phyloP scores from a whole-genome alignment of 495 filamentous ascomycete genomes.

The Hyaloscypha finlandica region DNA sequence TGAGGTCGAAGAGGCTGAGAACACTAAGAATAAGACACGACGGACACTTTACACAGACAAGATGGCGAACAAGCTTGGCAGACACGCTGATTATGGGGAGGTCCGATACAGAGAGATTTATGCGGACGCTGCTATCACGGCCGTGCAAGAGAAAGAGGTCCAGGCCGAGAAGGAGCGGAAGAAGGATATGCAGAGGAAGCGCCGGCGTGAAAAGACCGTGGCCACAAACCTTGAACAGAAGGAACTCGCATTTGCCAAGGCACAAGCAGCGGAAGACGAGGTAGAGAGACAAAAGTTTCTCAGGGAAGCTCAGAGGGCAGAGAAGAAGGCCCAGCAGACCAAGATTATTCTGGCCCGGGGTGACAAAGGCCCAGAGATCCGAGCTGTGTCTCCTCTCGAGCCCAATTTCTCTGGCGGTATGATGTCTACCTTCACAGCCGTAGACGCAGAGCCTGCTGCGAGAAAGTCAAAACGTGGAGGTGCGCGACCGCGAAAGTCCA shows the following conservation, averaged over 20 bases:
- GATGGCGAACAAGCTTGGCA: conserved; percentile 39
- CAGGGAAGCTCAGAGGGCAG: conserved; percentile 77
- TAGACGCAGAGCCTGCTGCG: conserved; percentile 60
- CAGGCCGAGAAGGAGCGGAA: conserved; percentile 98
- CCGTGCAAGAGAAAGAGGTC: conserved; percentile 87
- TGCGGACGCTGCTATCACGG: conserved; percentile 68
- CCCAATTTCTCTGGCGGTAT: conserved; percentile 86
- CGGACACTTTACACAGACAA: conserved; percentile 38
- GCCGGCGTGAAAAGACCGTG: conserved; percentile 94
- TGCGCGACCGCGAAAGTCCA: conserved; percentile 78
- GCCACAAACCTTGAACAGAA: conserved; percentile 84
- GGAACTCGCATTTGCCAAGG: conserved; percentile 74
- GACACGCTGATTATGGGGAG: conserved; percentile 52
- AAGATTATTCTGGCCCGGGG: conserved; percentile 80
- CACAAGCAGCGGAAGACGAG: conserved; percentile 72
- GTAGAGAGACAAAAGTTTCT: conserved; percentile 75
- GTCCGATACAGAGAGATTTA: conserved; percentile 49
- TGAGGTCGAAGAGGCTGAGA: conserved; percentile 59
- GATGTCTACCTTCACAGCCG: conserved; percentile 77
- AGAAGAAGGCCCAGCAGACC: conserved; percentile 86
- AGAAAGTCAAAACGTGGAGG: conserved; percentile 69
- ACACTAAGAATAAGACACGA: conserved; percentile 58
- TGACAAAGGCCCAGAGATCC: conserved; percentile 77
- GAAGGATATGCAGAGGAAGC: conserved; percentile 98
- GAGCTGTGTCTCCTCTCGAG: conserved; percentile 72